Evolutionary conservation across 2,329 filamentous ascomycete species (phyloP), one percentile per base, ranked within the genome.

Genomic region (Ascocoryne sarcoides): DNA sequence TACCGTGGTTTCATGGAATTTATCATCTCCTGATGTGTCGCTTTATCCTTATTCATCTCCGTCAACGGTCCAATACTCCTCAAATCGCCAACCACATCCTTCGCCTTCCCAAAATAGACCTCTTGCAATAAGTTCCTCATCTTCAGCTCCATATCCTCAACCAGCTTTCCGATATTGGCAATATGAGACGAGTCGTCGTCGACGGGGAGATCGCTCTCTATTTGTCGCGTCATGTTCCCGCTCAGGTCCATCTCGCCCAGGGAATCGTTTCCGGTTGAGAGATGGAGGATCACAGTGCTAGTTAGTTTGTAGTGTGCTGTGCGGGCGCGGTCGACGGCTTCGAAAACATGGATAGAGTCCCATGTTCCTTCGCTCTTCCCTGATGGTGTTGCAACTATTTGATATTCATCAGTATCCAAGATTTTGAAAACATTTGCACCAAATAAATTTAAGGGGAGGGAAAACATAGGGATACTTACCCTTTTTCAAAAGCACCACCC

Each of bases 71-170:
- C 79, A 49, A 94, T 75, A 65, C 89, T 96, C 62, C 92, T 76
- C 64, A 98, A 66, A 62, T 98, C 90, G 40, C 90, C 92, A 3
- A 98, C 90, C 3, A 98, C 88, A 65, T 98, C 92, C 75, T 94
- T 95, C 40, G 92, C 90, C 72, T 98, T 98, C 60, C 92, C 92
- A 66, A 98, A 98, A 68, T 98, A 98, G 36, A 98, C 92, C 66
- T 98, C 92, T 71, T 98, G 90, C 62, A 98, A 69, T 64, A 96
- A 65, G 65, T 98, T 98, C 51, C 92, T 79, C 92, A 98, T 96
- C 74, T 95, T 95, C 62, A 95, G 78, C 69, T 98, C 92, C 92
- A 98, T 96, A 64, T 98, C 92, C 71, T 98, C 92, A 38, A 98
- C 89, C 60, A 98, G 73, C 49, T 82, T 75, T 43, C 92, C 92